phyloP scores from a whole-genome alignment of 495 filamentous ascomycete species.

The Penicillium maclennaniae region DNA sequence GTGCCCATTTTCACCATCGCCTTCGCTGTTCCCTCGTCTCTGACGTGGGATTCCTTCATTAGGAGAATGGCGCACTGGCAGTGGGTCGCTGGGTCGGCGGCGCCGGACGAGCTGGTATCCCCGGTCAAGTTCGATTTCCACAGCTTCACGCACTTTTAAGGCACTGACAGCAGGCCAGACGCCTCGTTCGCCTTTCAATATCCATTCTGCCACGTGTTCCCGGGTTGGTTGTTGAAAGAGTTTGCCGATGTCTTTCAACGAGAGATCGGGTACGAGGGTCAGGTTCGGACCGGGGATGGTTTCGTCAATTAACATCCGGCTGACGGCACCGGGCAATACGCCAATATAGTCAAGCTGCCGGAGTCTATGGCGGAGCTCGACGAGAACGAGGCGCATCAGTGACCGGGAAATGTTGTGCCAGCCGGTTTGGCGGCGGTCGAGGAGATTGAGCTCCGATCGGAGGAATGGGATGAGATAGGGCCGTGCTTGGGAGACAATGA shows the following conservation, averaged over 20 bases:
- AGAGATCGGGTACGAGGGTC: constrained; percentile 79
- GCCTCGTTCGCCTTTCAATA: constrained; percentile 74
- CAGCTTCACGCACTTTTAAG: constrained; percentile 74
- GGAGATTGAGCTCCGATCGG: constrained; percentile 72
- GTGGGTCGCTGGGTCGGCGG: constrained; percentile 41
- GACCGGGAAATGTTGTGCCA: constrained; percentile 56
- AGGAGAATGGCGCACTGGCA: constrained; percentile 14
- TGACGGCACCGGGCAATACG: constrained; percentile 62
- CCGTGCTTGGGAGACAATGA: constrained; percentile 93
- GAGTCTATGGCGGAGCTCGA: constrained; percentile 80
- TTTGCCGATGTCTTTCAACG: constrained; percentile 63
- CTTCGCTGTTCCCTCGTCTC: constrained; percentile 22
- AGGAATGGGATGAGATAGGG: constrained; percentile 91
- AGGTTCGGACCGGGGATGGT: constrained; percentile 75
- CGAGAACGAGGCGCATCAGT: constrained; percentile 62
- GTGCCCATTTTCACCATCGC: constrained; percentile 26
- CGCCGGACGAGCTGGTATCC: constrained; percentile 76
- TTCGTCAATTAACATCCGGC: constrained; percentile 83
- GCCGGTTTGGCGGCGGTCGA: constrained; percentile 58
- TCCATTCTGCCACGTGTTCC: constrained; percentile 79
- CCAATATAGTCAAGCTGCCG: constrained; percentile 76
- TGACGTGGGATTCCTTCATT: constrained; percentile 31
- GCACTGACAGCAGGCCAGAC: constrained; percentile 92
- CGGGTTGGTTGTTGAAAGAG: constrained; percentile 77
- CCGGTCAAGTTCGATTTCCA: constrained; percentile 82